These are phyloP conservation scores for Psophocarpus tetragonolobus DNA, from an alignment of 306 rosid genomes.

Conservation along the genomic window DNA sequence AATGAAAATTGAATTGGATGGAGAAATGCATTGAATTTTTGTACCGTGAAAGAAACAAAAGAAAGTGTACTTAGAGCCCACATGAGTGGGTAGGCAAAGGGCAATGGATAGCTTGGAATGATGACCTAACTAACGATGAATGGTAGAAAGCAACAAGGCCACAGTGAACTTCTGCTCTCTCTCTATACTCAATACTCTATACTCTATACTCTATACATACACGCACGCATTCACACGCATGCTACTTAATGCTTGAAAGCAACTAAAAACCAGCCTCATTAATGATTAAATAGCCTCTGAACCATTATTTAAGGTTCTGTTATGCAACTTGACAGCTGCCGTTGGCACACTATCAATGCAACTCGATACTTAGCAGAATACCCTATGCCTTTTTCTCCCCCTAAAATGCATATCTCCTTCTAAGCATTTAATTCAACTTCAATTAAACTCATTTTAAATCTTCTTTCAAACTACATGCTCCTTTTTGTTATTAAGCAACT, in stretches of 20 bases:
- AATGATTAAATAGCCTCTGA: constrained; percentile 38
- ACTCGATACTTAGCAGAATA: constrained; percentile 29
- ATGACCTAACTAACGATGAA: constrained; percentile 52
- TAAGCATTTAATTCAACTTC: neutral
- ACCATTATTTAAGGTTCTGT: constrained; percentile 42
- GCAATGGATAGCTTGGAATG: constrained; percentile 43
- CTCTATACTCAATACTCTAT: too few relatives aligned
- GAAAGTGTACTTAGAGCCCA: constrained; percentile 45
- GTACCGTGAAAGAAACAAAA: constrained; percentile 24
- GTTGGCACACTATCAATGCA: constrained; percentile 51
- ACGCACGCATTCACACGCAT: constrained; percentile 27
- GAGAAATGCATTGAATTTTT: constrained; percentile 31
- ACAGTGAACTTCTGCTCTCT: neutral
- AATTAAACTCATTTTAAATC: neutral
- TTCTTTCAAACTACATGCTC: neutral
- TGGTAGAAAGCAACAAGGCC: constrained; percentile 24
- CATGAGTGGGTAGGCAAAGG: constrained; percentile 42
- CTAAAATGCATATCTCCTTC: neutral
- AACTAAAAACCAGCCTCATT: constrained; percentile 50
- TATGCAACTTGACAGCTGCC: constrained; percentile 45
- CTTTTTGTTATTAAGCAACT: too few relatives aligned
- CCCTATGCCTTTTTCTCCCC: neutral
- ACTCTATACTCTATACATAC: too few relatives aligned
- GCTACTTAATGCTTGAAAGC: constrained; percentile 47
- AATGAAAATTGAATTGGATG: neutral